These are phyloP conservation scores for Filosporella fistucella DNA, from an alignment of 495 filamentous ascomycete genomes.

Conservation along the genomic window DNA sequence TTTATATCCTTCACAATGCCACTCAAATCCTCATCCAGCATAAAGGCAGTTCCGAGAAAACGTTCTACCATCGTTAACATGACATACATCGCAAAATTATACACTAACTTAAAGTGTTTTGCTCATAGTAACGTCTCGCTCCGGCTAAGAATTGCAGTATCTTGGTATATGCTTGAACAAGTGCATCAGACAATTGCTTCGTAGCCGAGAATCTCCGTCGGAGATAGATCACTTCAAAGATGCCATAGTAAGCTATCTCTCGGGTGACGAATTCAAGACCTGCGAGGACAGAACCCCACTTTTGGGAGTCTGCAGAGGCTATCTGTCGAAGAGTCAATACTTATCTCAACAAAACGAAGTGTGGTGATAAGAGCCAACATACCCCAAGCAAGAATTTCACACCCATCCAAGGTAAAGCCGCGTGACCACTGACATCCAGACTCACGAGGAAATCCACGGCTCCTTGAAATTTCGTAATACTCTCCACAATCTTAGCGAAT, in stretches of 20 bases:
- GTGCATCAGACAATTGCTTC: conserved; percentile 5
- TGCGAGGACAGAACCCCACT: conserved; percentile 12
- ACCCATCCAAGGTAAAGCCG: conserved; percentile 39
- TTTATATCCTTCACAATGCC: conserved; percentile 6
- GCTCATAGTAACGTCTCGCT: conserved; percentile 12
- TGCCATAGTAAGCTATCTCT: conserved; percentile 19
- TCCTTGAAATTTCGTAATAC: conserved; percentile 33
- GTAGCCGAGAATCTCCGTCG: conserved; percentile 8
- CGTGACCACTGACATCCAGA: conserved; percentile 36
- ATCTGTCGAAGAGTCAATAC: conserved; percentile 10
- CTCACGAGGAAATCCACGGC: conserved; percentile 32
- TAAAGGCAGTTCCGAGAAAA: conserved; percentile 12
- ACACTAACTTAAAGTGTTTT: conserved; percentile 10
- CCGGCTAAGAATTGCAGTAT: conserved; percentile 10
- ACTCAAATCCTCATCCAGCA: conserved; percentile 11
- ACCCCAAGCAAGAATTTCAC: conserved; percentile 35
- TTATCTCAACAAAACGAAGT: no score
- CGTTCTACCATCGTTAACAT: conserved; percentile 5
- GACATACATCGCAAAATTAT: conserved; percentile 5
- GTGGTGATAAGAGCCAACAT: neutral
- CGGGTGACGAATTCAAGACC: conserved; percentile 14
- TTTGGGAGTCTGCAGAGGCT: conserved; percentile 16
- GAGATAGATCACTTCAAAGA: conserved; percentile 21
- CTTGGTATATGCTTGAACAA: conserved; percentile 11
- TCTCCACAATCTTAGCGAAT: conserved; percentile 32